Base-by-base conservation (phyloP, 148 eudicot genomes). In the Bassia scoparia region DNA sequence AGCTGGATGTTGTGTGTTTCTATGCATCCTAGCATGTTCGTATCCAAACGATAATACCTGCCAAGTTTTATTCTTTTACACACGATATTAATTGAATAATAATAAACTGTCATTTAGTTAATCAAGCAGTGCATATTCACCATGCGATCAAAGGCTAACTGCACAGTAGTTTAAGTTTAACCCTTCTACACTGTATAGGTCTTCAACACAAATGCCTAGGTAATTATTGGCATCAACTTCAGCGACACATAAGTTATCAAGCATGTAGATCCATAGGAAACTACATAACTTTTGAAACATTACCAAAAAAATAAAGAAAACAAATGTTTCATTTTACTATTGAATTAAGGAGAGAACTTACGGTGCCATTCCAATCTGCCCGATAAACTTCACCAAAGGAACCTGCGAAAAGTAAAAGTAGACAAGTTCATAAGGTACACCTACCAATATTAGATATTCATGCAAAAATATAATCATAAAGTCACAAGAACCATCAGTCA, bases 291-390 rank as follows among this genome's bases (percentile, higher is more conserved):
- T 67, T 68, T 54, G 20, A 37, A n/a, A 56, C 68, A 66, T 35
- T 35, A 48, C 21, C 20, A 73, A 48, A 9, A 52, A 66, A 37
- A 37, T 3, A 37, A 37, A 37, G 11, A 7, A 3, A 41, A 41
- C 8, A 3, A 41, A 11, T 41, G 9, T 1, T 8, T 8, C 8
- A 26, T 38, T 20, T 21, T 44, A 33, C 49, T 73, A 23, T 72
- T 27, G 63, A 5, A 55, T 70, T 20, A 26, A 76, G 49, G 76
- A 44, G 26, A 76, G 13, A 78, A 88, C 97, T 86, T 83, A 95
- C 99, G 44, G 99, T 95, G 75, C 92, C 92, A 84, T 92, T 92
- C 99, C 99, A 95, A 62, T 95, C 99, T 74, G 88, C 93, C 46
- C 81, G 97, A 67, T 89, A 92, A 72, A 95, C 99, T 87, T 95